A percentile compares a stretch with the other conserved stretches of the same genome.
Evolutionary conservation across 306 rosid species (phyloP).

Genomic region (Fragaria iinumae): DNA sequence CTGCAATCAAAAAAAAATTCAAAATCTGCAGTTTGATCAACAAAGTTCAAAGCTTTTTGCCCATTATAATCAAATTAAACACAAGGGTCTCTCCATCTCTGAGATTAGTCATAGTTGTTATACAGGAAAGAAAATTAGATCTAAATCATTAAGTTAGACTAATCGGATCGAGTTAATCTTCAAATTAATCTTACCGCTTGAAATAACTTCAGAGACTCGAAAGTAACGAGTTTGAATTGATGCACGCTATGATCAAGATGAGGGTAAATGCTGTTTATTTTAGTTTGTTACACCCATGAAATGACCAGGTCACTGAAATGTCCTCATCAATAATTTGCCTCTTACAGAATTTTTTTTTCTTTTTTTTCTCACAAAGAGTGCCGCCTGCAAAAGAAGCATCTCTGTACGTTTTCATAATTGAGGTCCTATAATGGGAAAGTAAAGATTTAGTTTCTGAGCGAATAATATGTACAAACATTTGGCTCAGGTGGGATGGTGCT

Average conservation of each 20-base stretch:
- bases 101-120: neutral
- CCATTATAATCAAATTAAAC: neutral
- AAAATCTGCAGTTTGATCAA: neutral
- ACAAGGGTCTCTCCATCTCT: neutral
- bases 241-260: too few species aligned
- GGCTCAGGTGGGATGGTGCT: neutral
- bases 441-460: neutral
- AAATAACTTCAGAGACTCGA: too few species aligned
- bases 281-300: neutral
- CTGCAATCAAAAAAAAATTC: neutral
- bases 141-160: too few species aligned
- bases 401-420: neutral
- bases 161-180: too few species aligned
- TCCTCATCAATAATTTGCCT: neutral
- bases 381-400: neutral
- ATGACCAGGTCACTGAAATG: neutral
- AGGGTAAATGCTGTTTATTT: neutral
- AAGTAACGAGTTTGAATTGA: neutral
- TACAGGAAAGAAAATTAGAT: neutral
- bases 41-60: neutral
- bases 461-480: neutral
- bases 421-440: neutral
- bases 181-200: too few species aligned
- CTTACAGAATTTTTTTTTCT: neutral
- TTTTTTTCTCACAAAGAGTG: neutral